Conservation (phyloP, 1,284 basidiomycete species). For the Hortiboletus rubellus region DNA sequence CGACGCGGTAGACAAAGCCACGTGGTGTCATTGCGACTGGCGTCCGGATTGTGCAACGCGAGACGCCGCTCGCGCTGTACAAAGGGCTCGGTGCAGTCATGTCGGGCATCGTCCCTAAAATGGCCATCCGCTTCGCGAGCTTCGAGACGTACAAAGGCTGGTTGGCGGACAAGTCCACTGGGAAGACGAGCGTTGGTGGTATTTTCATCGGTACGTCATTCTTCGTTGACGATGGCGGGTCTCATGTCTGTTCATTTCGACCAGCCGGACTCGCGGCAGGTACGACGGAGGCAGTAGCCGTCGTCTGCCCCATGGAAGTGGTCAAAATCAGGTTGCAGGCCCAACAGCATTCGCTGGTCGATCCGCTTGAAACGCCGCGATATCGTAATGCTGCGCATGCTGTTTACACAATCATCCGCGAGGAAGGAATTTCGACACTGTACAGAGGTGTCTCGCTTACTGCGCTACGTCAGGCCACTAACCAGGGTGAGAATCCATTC, state of each 20-base stretch:
- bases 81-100: conserved; percentile 98
- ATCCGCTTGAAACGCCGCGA: conserved; percentile 90
- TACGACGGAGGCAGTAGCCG: conserved; percentile 89
- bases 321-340: conserved; percentile 99
- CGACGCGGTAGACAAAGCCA: conserved; percentile 71
- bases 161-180: conserved; percentile 76
- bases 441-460: conserved; percentile 95
- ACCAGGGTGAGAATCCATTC: conserved; percentile 70
- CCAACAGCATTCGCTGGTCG: conserved; percentile 96
- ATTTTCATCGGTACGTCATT: conserved; percentile 73
- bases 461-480: conserved; percentile 95
- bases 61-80: conserved; percentile 95
- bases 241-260: conserved; percentile 1
- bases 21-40: conserved; percentile 95
- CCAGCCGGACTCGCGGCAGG: conserved; percentile 92
- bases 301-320: conserved; percentile 99
- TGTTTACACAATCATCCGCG: conserved; percentile 91
- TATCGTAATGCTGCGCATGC: conserved; percentile 98
- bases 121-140: conserved; percentile 98
- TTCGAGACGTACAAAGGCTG: conserved; percentile 93
- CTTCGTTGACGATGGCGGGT: background rate
- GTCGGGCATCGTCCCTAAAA: conserved; percentile 98
- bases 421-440: conserved; percentile 85
- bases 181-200: conserved; percentile 70
- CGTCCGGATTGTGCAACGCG: conserved; percentile 83